Conservation (phyloP, 169 alveolate genomes). For the Miamiensis avidus region DNA sequence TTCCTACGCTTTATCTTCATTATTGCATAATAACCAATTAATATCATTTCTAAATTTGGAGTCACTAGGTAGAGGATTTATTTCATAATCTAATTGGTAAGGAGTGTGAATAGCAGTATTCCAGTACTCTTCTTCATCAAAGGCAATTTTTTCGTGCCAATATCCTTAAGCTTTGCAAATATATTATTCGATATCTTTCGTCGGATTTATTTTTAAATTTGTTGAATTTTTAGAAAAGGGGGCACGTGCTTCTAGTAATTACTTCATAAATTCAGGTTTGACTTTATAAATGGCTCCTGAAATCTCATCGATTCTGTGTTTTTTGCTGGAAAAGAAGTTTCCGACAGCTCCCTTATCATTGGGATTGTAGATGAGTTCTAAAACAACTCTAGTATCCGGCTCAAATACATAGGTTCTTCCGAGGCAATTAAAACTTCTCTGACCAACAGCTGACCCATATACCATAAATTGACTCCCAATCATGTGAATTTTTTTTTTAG, state of each 20-base stretch:
- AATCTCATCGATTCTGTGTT: constrained; percentile 23
- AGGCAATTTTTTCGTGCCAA: constrained; percentile 51
- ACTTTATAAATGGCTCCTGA: constrained; percentile 41
- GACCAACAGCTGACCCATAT: constrained; percentile 55
- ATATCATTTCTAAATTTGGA: constrained; percentile 63
- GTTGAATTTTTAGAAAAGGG: constrained; percentile 33
- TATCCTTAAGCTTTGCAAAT: constrained; percentile 51
- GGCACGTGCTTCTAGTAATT: constrained; percentile 38
- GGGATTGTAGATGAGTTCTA: constrained; percentile 50
- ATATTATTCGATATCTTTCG: constrained; percentile 23
- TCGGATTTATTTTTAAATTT: constrained; percentile 14
- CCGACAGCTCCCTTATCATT: constrained; percentile 37
- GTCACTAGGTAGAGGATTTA: constrained; percentile 64
- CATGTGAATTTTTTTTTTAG: constrained; percentile 21
- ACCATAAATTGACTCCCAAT: constrained; percentile 51
- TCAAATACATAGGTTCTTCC: constrained; percentile 57
- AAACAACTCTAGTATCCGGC: constrained; percentile 36
- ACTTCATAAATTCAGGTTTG: constrained; percentile 47
- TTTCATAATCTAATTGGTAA: constrained; percentile 34
- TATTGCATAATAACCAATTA: constrained; percentile 36
- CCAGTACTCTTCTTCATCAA: constrained; percentile 63
- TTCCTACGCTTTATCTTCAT: constrained; percentile 47
- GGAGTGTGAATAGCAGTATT: constrained; percentile 40
- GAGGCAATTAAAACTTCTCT: constrained; percentile 56
- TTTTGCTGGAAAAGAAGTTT: constrained; percentile 48